Conservation (phyloP, 2,329 filamentous ascomycete genomes). For the Chaetomium olivaceum region DNA sequence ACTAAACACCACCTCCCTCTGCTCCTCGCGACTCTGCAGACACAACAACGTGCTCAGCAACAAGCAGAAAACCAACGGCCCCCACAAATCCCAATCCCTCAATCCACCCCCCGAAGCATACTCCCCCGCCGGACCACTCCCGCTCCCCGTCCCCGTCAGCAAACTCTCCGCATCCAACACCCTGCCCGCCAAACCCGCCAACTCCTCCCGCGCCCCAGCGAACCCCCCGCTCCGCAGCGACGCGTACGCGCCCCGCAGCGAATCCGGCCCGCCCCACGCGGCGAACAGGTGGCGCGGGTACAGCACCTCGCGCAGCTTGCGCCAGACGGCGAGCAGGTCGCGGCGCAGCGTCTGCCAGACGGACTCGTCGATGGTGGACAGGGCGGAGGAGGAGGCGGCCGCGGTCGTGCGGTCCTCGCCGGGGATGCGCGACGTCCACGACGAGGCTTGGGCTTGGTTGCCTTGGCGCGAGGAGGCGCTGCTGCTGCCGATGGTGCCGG, state of each 20-base stretch:
- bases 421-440: constrained; percentile 74
- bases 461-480: not conserved
- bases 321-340: constrained; percentile 90
- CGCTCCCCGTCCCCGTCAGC: constrained; percentile 35
- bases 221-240: constrained; percentile 56
- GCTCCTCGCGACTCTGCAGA: constrained; percentile 73
- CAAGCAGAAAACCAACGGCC: constrained; percentile 90
- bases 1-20: constrained; percentile 88
- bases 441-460: not conserved
- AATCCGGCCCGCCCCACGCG: constrained; percentile 57
- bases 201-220: constrained; percentile 61
- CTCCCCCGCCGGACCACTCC: not conserved
- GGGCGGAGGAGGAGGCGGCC: constrained; percentile 67
- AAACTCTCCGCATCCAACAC: constrained; percentile 65
- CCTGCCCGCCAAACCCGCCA: constrained; percentile 60
- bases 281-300: constrained; percentile 91
- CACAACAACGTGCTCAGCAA: constrained; percentile 85
- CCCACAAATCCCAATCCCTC: constrained; percentile 98
- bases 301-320: constrained; percentile 96
- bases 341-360: constrained; percentile 97
- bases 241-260: constrained; percentile 61
- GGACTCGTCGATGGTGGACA: constrained; percentile 93
- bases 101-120: constrained; percentile 52
- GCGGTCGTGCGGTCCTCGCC: constrained; percentile 79
- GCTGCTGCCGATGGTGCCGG: constrained; percentile 21